Base-by-base conservation (phyloP, 768 basidiomycete species). In the Udeniomyces megalosporus region DNA sequence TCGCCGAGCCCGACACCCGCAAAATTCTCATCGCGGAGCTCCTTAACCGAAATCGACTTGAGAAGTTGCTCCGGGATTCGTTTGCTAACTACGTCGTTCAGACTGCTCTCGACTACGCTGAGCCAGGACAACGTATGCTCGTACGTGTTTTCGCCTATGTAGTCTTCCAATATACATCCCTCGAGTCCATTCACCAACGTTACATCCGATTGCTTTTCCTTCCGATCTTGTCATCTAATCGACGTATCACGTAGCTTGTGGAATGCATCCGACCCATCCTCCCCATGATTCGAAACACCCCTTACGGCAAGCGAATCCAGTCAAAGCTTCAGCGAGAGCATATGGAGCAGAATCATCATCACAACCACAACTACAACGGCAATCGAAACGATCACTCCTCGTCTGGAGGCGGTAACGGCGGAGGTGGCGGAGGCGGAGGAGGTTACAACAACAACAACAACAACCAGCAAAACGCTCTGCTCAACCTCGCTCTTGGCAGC, bases 241-340 rank as follows among this genome's bases (percentile, higher is more conserved):
- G 51, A 57, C 44, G 34, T 54, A 10, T 32, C 24, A n/a, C 45
- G 2, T 69, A 78, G 66, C 83, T 99, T 28, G 89, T 99, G 22
- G 93, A 97, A 71, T 89, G 88, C 68, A 99, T 99, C 72, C 86
- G 95, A 54, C 95, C 95, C n/a, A 90, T 97, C 65, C 80, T 99
- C 28, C 95, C 95, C 2, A 80, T 96, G 69, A 99, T 99, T 71
- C 86, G 95, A 70, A 99, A 99, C 76, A 99, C 95, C 11, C 95
- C 95, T 7, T 99, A 99, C 69, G 95, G 95, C 68, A 99, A 99
- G 78, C 84, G 95, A 48, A 99, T 99, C 70, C 93, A 96, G 75
- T 92, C 91, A 78, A 96, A 96, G 76, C 78, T 97, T 58, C 92
- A 95, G 75, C 88, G 93, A 62, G 91, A 93, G 75, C 86, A 88